These are phyloP conservation scores for Aotearoamyces nothofagi DNA, from an alignment of 2,329 filamentous ascomycete species.

Conservation along the genomic window DNA sequence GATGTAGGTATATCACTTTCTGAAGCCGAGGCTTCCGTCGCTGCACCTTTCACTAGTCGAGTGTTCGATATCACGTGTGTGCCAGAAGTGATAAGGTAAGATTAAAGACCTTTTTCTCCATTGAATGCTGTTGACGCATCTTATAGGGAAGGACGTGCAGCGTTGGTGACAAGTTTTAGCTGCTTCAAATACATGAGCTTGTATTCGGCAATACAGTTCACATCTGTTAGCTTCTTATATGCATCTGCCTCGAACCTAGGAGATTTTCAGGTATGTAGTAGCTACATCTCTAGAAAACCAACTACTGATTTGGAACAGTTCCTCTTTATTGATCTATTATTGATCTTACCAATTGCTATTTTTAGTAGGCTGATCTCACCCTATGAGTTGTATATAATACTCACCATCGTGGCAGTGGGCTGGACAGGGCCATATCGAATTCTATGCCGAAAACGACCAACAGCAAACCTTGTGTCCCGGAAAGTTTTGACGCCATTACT, in stretches of 20 bases:
- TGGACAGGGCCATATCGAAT: constrained; percentile 77
- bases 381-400: neutral
- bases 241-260: constrained; percentile 86
- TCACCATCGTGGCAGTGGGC: constrained; percentile 60
- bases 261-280: constrained; percentile 60
- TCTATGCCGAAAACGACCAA: constrained; percentile 74
- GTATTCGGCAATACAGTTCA: constrained; percentile 99
- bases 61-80: constrained; percentile 96
- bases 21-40: constrained; percentile 92
- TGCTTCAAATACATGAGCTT: constrained; percentile 99
- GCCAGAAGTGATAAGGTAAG: constrained; percentile 69
- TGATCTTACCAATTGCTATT: constrained; percentile 91
- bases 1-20: constrained; percentile 96
- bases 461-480: constrained; percentile 77
- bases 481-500: constrained; percentile 85
- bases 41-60: constrained; percentile 91
- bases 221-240: constrained; percentile 91
- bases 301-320: constrained; percentile 34
- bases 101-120: constrained; percentile 3
- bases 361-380: constrained; percentile 46
- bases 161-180: constrained; percentile 95
- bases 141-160: constrained; percentile 68
- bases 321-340: constrained; percentile 80
- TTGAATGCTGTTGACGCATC: neutral
- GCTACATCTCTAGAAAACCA: neutral